These are phyloP conservation scores for Gracilaria caudata DNA, from an alignment of 23 red algal species.

Conservation along the genomic window DNA sequence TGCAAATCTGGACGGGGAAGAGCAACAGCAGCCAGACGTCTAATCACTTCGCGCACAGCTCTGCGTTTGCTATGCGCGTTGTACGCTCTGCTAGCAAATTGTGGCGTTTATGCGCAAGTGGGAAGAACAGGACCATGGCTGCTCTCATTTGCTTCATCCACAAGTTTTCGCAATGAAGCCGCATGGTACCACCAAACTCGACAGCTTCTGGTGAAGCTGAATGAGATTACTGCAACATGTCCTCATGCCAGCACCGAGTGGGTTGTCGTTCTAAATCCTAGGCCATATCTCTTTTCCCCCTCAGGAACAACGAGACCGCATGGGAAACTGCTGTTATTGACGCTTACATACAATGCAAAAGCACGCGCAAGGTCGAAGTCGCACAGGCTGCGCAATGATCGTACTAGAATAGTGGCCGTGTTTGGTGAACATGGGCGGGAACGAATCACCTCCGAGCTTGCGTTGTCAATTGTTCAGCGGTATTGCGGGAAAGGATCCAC, in stretches of 20 bases:
- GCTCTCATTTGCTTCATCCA: conserved; percentile 17
- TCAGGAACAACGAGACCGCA: background rate
- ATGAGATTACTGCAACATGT: conserved; percentile 1
- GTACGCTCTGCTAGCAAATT: background rate
- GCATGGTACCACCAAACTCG: background rate
- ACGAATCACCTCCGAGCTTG: conserved; percentile 77
- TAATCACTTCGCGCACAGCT: background rate
- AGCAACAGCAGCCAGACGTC: background rate
- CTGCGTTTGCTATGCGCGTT: background rate
- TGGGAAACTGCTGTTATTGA: conserved; percentile 28
- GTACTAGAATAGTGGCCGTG: conserved; percentile 32
- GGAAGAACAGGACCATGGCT: conserved; percentile 6
- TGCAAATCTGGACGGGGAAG: background rate
- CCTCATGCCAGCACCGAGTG: conserved; percentile 16
- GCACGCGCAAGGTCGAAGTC: background rate
- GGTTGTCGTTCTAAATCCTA: conserved; percentile 10
- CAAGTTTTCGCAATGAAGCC: background rate
- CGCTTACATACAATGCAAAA: conserved; percentile 39
- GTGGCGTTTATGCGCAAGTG: background rate
- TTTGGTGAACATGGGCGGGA: conserved; percentile 88
- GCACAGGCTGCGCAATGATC: background rate
- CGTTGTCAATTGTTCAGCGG: conserved; percentile 38
- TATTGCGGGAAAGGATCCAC: conserved; percentile 26
- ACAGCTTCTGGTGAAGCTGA: conserved; percentile 35
- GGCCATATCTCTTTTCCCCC: background rate